A percentile compares a stretch with the other conserved stretches of the same genome.
These are phyloP conservation scores for Anacardium occidentale DNA, from an alignment of 345 rosid species.

Conservation along the genomic window DNA sequence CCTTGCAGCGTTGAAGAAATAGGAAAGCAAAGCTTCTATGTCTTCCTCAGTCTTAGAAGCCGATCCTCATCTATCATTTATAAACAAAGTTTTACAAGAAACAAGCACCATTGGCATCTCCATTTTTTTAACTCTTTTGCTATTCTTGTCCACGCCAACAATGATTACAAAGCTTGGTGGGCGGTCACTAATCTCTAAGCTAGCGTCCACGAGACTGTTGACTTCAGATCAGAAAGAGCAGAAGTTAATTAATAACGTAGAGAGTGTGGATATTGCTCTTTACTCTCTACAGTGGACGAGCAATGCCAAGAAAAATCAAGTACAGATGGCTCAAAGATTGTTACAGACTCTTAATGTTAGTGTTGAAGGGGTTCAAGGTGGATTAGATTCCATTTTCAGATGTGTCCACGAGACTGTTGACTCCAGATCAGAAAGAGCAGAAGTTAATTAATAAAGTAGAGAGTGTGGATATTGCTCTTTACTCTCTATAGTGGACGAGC, in stretches of 20 bases:
- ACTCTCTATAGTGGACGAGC: conserved; percentile 1
- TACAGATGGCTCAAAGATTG: conserved; percentile 23
- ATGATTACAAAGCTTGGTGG: conserved; percentile 20
- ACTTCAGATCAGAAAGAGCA: neutral
- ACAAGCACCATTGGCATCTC: conserved; percentile 21
- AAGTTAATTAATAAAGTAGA: conserved; percentile 36
- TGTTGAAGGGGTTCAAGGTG: conserved; percentile 44
- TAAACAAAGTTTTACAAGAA: conserved; percentile 24
- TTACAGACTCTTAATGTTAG: conserved; percentile 32
- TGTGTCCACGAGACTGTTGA: conserved; percentile 29
- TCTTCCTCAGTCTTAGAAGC: neutral
- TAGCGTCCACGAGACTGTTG: conserved; percentile 23
- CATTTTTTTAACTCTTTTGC: conserved; percentile 24
- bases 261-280: conserved; percentile 36
- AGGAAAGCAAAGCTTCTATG: conserved; percentile 7
- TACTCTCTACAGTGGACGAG: conserved; percentile 3
- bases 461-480: conserved; percentile 34
- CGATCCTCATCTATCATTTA: conserved; percentile 15
- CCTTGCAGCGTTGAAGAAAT: conserved; percentile 27
- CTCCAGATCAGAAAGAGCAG: neutral
- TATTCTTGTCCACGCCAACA: conserved; percentile 26
- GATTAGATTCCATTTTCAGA: conserved; percentile 44
- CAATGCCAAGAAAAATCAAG: conserved; percentile 15
- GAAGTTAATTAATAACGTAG: conserved; percentile 35
- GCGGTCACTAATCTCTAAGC: conserved; percentile 38